Evolutionary conservation across 2,329 filamentous ascomycete genomes (phyloP).

Genomic region (Fusarium pseudonygamai): DNA sequence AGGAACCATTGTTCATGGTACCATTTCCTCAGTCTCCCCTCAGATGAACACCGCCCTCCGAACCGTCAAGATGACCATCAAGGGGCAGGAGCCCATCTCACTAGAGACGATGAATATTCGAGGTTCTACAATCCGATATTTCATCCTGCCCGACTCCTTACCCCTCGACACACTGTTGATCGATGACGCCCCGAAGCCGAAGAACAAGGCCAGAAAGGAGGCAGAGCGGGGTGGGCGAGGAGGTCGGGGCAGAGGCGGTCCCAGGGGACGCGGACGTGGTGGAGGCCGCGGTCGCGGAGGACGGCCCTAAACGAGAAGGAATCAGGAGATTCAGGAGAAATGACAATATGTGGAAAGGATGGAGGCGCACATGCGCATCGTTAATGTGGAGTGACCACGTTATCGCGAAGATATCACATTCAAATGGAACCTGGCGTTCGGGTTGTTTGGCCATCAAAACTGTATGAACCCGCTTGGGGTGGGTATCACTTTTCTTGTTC

Average conservation of each 20-base stretch:
- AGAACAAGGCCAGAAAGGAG: constrained; percentile 99
- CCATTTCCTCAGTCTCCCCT: constrained; percentile 94
- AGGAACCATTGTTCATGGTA: constrained; percentile 97
- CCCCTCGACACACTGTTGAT: constrained; percentile 95
- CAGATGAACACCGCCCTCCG: constrained; percentile 98
- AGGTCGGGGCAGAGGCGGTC: constrained; percentile 60
- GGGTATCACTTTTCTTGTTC: constrained; percentile 43
- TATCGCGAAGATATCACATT: constrained; percentile 40
- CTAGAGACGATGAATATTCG: constrained; percentile 97
- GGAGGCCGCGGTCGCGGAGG: constrained; percentile 55
- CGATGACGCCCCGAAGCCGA: constrained; percentile 96
- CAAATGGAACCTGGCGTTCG: constrained; percentile 49
- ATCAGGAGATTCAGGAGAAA: not conserved
- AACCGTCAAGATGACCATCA: constrained; percentile 95
- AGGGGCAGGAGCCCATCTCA: constrained; percentile 84
- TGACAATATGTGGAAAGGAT: constrained; percentile 8
- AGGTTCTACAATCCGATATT: constrained; percentile 95
- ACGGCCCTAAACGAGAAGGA: constrained; percentile 16
- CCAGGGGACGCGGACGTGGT: constrained; percentile 64
- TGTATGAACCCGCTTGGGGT: constrained; percentile 43
- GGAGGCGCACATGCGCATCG: constrained; percentile 24
- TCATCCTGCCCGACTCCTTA: constrained; percentile 94
- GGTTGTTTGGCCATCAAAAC: constrained; percentile 47
- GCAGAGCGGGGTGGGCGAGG: constrained; percentile 67
- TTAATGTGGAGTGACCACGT: constrained; percentile 25